Evolutionary conservation across 148 eudicot species (phyloP).

Genomic region (Rhododendron ovatum): DNA sequence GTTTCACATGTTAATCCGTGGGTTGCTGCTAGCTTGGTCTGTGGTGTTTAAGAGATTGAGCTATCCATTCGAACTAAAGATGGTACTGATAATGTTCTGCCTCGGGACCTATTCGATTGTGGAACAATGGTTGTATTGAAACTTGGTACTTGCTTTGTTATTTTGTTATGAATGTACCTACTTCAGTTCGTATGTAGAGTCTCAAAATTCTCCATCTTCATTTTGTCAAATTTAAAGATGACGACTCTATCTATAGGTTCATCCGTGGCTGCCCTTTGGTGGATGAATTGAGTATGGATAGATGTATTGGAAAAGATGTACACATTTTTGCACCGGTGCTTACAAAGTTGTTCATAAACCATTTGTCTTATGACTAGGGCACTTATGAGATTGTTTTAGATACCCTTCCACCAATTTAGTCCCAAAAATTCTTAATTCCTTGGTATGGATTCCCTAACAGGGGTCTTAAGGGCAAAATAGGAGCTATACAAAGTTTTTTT

Average conservation of each 20-base stretch:
- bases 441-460: no score
- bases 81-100: not conserved
- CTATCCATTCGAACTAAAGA: not conserved
- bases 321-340: constrained; percentile 4
- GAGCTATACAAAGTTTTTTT: no score
- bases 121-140: constrained; percentile 8
- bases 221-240: not conserved
- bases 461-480: no score
- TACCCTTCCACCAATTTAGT: no score
- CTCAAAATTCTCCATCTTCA: constrained; percentile 14
- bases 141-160: not conserved
- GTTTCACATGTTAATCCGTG: constrained; percentile 4
- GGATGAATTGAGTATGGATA: not conserved
- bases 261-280: constrained; percentile 17
- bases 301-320: not conserved
- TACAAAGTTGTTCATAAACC: not conserved
- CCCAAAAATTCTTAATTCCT: no score
- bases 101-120: not conserved
- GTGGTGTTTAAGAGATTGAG: constrained; percentile 8
- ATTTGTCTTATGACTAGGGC: not conserved
- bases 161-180: not conserved
- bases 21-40: not conserved
- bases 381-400: not conserved
- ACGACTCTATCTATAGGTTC: constrained; percentile 1
- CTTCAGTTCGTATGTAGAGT: constrained; percentile 2